These are phyloP conservation scores for Coemansia sp. DNA, from an alignment of 192 early-diverging fungal genomes.

Conservation along the genomic window DNA sequence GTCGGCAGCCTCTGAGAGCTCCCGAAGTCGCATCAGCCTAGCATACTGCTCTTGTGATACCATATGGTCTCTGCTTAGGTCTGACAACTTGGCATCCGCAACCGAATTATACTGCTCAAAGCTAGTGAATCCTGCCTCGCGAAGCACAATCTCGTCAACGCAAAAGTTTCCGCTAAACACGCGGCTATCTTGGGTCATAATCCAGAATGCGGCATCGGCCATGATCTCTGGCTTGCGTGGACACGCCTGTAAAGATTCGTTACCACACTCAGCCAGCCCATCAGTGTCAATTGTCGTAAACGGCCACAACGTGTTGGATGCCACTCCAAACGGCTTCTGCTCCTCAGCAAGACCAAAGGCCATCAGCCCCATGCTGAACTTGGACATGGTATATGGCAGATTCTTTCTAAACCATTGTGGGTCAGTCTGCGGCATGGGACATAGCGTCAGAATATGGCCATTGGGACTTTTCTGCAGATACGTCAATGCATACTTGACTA, in stretches of 20 bases:
- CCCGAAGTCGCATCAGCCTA: slow-evolving; percentile 21
- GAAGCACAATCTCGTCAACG: slow-evolving; percentile 72
- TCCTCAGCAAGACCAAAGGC: slow-evolving; percentile 73
- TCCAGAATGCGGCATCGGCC: slow-evolving; percentile 71
- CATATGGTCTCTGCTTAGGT: slow-evolving; percentile 45
- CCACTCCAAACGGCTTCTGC: slow-evolving; percentile 63
- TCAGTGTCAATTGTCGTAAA: slow-evolving; percentile 70
- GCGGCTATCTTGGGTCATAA: slow-evolving; percentile 59
- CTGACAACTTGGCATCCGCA: slow-evolving; percentile 16
- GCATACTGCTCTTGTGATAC: slow-evolving; percentile 30
- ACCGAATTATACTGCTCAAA: slow-evolving; percentile 53
- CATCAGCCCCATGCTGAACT: slow-evolving; percentile 69
- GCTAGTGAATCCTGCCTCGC: slow-evolving; percentile 65
- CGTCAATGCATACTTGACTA: slow-evolving; percentile 66
- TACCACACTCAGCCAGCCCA: slow-evolving; percentile 57
- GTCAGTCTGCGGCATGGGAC: slow-evolving; percentile 65
- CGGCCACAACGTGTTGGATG: slow-evolving; percentile 74
- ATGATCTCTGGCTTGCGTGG: slow-evolving; percentile 63
- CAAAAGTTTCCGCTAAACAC: slow-evolving; percentile 67
- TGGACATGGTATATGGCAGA: slow-evolving; percentile 62
- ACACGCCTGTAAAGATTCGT: slow-evolving; percentile 27
- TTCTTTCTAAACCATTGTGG: slow-evolving; percentile 65
- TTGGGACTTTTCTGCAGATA: slow-evolving; percentile 68
- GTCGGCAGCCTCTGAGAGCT: slow-evolving; percentile 1
- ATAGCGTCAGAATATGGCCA: slow-evolving; percentile 73